Evolutionary conservation across 768 basidiomycete genomes (phyloP), one percentile per base, ranked within the genome.

Genomic region (Brasilioporus rufonigricans): DNA sequence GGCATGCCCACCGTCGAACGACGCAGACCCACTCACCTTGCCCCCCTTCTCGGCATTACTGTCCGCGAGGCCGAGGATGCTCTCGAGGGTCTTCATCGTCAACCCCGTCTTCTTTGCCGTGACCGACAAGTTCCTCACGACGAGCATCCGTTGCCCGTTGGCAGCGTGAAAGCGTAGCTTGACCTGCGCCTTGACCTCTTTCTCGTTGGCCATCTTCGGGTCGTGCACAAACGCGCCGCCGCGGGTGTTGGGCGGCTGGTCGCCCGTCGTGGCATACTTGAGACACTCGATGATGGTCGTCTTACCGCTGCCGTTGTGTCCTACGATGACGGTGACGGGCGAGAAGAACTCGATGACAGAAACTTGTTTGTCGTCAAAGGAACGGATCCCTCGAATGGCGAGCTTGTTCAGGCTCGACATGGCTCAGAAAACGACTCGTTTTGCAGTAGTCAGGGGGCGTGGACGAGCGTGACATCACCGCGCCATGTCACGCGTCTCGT

Each of bases 201-300:
- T 96, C 78, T 98, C 94, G 66, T 96, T 95, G 8, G 97, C 97
- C 85, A 99, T 96, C 79, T 97, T 97, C 2, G 97, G 97, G 73
- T 99, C 97, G 71, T 99, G 97, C 4, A 99, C 75, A 72, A 98
- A 99, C 0, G 97, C 97, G n/a, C 96, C 97, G 31, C 96, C 96
- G 57, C 94, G 93, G 23, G 95, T 93, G 66, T 96, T 96, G 1
- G 97, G 92, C 0, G 97, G 97, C 63, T 98, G 89, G 71, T 98
- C 96, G 27, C 97, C 97, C 0, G 97, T 99, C 0, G 97, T 97
- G 12, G 93, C 93, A 69, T 99, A 99, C 77, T 98, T 98, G 71
- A 99, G 82, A 74, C 96, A 98, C 78, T 99, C 97, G 72, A 99
- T 98, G 67, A 98, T 91, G 1, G 96, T 99, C 3, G 97, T 99